Conservation (phyloP, 2,329 filamentous ascomycete genomes). For the Davidsoniella neocaledoniae region DNA sequence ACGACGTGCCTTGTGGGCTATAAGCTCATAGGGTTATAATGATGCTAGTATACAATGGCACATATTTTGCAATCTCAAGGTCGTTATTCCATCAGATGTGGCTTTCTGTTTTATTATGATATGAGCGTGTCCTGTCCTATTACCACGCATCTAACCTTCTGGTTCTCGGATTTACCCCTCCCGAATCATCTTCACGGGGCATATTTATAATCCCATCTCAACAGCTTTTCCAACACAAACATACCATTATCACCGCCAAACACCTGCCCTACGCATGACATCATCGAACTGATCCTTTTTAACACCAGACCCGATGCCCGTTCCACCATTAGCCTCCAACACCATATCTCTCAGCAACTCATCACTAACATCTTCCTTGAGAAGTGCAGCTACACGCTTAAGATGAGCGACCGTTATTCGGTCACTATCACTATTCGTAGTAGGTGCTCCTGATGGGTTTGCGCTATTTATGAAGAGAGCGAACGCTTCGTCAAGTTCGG, state of each 20-base stretch:
- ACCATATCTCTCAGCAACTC: slow-evolving; percentile 86
- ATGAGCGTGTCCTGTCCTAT: no score
- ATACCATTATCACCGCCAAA: slow-evolving; percentile 45
- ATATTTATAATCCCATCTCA: no score
- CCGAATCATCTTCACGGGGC: no score
- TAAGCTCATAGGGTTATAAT: no score
- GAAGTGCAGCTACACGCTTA: slow-evolving; percentile 56
- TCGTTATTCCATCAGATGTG: no score
- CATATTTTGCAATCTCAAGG: no score
- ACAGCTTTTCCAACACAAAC: no score
- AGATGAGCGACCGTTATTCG: slow-evolving; percentile 71
- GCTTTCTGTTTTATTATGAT: no score
- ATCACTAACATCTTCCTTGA: slow-evolving; percentile 75
- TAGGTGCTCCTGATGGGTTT: not conserved
- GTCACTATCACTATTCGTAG: slow-evolving; percentile 15
- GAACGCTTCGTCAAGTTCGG: slow-evolving; percentile 70
- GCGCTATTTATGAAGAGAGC: slow-evolving; percentile 51
- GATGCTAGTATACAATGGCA: no score
- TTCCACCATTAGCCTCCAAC: slow-evolving; percentile 75
- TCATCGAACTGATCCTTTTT: slow-evolving; percentile 65
- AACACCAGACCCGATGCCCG: slow-evolving; percentile 53
- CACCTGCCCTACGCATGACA: slow-evolving; percentile 70
- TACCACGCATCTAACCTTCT: no score
- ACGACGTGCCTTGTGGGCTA: no score
- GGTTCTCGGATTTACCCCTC: no score